Base-by-base conservation (phyloP, 305 asterid genomes). In the Fraxinus velutina region DNA sequence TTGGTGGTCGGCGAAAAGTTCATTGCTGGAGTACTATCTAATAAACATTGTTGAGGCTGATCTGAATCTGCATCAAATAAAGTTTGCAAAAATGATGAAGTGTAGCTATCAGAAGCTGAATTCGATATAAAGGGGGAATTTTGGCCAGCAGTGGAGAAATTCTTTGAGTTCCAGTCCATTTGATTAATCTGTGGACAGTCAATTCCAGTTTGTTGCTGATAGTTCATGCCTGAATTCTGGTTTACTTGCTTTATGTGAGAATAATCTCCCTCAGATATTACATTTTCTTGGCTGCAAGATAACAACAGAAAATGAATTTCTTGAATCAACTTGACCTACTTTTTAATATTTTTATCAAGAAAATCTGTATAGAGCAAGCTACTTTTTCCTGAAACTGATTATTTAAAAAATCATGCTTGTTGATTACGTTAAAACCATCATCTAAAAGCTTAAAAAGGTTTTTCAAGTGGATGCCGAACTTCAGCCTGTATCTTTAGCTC, bases 61-160 rank as follows among this genome's bases (percentile, higher is more conserved):
- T 76, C 71, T 13, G 88, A 42, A 78, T 85, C 87, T 0, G 83
- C 6, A 15, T 85, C 88, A 70, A 85, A 90, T 21, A 90, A 81
- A 34, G 89, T 78, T 72, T 85, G 93, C 78, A 89, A 42, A 81
- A 89, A 85, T 47, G 88, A 75, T 71, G 86, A 82, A 75, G 86
- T 44, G 87, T 84, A 89, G 80, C 84, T 79, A 60, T 84, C 84
- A 60, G 92, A 89, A 78, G 83, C 57, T 70, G 92, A 81, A 77
- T 83, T 86, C 24, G 82, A 34, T 17, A 83, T 79, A 81, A 74
- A 86, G 32, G 87, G 62, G 27, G 87, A 77, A 50, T 81, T 80
- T 82, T 80, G 72, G 76, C n/a, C 68, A 37, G 19, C 33, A 78
- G 80, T 73, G 81, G 64, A 6, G 81, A 77, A 80, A 80, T 72